Percentiles rank a stretch among this genome's conserved stretches.
Evolutionary conservation across 441 rosid species (phyloP).

Genomic region (Melastoma candidum): DNA sequence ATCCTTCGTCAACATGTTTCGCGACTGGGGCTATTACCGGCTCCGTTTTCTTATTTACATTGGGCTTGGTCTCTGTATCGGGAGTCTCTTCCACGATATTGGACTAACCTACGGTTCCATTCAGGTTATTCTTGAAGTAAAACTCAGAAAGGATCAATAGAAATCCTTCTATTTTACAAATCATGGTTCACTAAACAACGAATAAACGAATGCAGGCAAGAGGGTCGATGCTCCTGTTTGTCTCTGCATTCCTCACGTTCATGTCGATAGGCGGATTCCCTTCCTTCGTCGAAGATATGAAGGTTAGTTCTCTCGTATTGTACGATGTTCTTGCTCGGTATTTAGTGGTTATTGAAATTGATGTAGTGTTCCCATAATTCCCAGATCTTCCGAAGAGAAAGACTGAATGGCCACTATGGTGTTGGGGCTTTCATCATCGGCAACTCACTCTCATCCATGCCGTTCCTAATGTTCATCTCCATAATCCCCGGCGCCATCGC

Average conservation of each 20-base stretch:
- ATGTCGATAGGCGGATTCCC: constrained; percentile 20
- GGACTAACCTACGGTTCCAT: constrained; percentile 6
- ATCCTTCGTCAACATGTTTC: constrained; percentile 13
- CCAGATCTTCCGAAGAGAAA: too few species aligned
- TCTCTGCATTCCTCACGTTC: constrained; percentile 12
- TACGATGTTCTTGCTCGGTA: neutral
- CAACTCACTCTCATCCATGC: constrained; percentile 13
- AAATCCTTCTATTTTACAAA: too few species aligned
- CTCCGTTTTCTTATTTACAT: constrained; percentile 9
- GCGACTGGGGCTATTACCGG: constrained; percentile 14
- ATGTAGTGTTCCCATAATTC: too few species aligned
- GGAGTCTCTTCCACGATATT: constrained; percentile 5
- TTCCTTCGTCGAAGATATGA: constrained; percentile 19
- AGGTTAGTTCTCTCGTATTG: neutral
- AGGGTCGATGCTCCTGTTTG: constrained; percentile 10
- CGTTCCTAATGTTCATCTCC: constrained; percentile 12
- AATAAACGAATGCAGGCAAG: constrained; percentile 8
- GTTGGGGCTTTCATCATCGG: neutral
- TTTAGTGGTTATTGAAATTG: too few species aligned
- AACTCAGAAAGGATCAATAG: too few species aligned
- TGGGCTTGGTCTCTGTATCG: constrained; percentile 7
- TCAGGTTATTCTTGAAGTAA: neutral
- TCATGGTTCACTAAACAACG: too few species aligned
- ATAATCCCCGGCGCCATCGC: constrained; percentile 12
- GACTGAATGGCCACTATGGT: too few species aligned